These are phyloP conservation scores for Boletus bicolor DNA, from an alignment of 768 basidiomycete species.

Conservation along the genomic window DNA sequence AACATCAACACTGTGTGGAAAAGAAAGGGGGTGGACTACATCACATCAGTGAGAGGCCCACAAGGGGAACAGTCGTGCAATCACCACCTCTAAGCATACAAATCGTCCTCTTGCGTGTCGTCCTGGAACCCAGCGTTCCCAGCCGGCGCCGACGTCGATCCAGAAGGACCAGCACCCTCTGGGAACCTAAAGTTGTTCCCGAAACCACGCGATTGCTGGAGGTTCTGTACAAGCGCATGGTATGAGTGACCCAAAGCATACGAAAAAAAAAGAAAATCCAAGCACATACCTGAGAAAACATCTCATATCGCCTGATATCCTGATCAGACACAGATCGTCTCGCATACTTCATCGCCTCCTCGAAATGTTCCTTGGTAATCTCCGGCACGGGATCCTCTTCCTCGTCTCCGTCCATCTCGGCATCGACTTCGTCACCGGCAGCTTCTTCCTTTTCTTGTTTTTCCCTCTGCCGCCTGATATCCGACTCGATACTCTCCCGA, in stretches of 20 bases:
- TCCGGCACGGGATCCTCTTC: conserved; percentile 84
- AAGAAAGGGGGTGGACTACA: not conserved
- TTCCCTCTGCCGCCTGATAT: conserved; percentile 77
- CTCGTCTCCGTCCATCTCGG: conserved; percentile 66
- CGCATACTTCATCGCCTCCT: conserved; percentile 98
- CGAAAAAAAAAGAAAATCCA: not conserved
- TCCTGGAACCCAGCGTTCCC: conserved; percentile 81
- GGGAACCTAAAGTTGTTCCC: conserved; percentile 99
- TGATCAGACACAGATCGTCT: conserved; percentile 95
- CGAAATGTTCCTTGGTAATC: conserved; percentile 91
- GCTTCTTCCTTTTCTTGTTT: conserved; percentile 79
- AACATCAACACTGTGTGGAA: not conserved
- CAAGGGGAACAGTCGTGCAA: no score
- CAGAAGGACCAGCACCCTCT: conserved; percentile 49
- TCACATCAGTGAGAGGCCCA: no score
- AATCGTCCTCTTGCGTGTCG: conserved; percentile 84
- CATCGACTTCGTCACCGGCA: conserved; percentile 53
- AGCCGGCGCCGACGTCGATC: conserved; percentile 40
- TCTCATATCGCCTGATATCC: conserved; percentile 97
- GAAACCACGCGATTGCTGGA: conserved; percentile 89
- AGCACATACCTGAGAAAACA: conserved; percentile 80
- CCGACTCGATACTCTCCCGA: conserved; percentile 89
- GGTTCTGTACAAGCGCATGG: conserved; percentile 50
- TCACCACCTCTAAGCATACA: conserved; percentile 63
- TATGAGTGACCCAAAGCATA: not conserved